These are phyloP conservation scores for Curvularia sp. DNA, from an alignment of 2,329 filamentous ascomycete genomes.

Conservation along the genomic window DNA sequence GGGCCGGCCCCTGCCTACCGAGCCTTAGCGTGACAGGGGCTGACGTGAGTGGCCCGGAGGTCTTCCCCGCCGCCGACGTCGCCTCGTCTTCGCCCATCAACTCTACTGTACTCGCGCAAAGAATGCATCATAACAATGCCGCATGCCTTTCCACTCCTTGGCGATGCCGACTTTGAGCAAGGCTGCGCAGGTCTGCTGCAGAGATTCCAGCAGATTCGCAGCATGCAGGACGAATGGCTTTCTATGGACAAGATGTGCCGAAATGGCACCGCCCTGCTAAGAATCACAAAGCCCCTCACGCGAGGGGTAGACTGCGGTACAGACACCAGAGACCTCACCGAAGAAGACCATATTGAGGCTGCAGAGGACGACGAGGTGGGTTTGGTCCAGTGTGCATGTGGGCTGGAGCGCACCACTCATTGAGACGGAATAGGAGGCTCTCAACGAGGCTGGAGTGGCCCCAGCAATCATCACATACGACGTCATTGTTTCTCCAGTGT, in stretches of 20 bases:
- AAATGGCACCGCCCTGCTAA: conserved; percentile 25
- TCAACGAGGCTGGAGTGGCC: conserved; percentile 4
- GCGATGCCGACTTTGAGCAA: conserved; percentile 35
- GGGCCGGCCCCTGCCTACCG: conserved; percentile 2
- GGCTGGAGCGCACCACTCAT: background rate
- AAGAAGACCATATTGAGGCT: conserved; percentile 11
- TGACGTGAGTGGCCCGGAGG: conserved; percentile 7
- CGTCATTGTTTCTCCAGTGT: conserved; percentile 53
- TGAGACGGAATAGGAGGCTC: conserved; percentile 30
- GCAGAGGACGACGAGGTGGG: conserved; percentile 32
- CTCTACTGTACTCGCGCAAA: background rate
- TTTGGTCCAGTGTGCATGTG: background rate
- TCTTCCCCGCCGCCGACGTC: background rate
- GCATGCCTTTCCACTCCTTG: conserved; percentile 39
- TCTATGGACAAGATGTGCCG: conserved; percentile 28
- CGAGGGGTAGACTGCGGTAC: background rate
- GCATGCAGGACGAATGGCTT: conserved; percentile 33
- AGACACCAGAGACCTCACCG: conserved; percentile 1
- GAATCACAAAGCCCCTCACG: conserved; percentile 31
- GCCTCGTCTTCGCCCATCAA: too few relatives aligned
- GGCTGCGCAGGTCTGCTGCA: conserved; percentile 33
- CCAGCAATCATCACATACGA: conserved; percentile 46
- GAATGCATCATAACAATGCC: conserved; percentile 14
- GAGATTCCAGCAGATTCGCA: conserved; percentile 21
- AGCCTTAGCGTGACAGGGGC: conserved; percentile 1